Evolutionary conservation across 345 rosid genomes (phyloP).

Genomic region (Pistacia integerrima): DNA sequence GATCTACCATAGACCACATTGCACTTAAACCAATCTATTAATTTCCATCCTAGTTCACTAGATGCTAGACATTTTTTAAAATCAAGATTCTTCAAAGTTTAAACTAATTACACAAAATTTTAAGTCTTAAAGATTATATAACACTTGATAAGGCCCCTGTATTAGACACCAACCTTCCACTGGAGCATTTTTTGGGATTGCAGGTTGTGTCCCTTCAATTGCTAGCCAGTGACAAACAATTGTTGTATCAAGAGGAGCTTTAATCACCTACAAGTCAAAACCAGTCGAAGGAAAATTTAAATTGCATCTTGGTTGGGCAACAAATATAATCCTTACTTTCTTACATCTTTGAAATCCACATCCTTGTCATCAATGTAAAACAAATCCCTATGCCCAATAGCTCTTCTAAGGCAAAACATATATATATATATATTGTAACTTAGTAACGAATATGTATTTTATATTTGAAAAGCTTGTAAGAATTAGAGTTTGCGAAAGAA

Average conservation of each 20-base stretch:
- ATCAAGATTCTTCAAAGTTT: neutral
- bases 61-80: neutral
- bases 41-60: slow-evolving; percentile 7
- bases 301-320: neutral
- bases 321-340: slow-evolving; percentile 24
- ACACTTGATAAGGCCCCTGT: slow-evolving; percentile 17
- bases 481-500: too few relatives aligned
- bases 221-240: slow-evolving; percentile 96
- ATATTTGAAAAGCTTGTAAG: too few relatives aligned
- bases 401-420: too few relatives aligned
- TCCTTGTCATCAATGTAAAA: slow-evolving; percentile 93
- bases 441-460: too few relatives aligned
- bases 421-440: too few relatives aligned
- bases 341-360: slow-evolving; percentile 93
- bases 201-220: slow-evolving; percentile 96
- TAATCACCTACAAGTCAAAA: slow-evolving; percentile 63
- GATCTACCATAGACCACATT: neutral
- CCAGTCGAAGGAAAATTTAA: neutral
- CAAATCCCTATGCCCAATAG: slow-evolving; percentile 85
- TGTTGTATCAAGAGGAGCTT: slow-evolving; percentile 89
- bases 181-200: slow-evolving; percentile 95
- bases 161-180: slow-evolving; percentile 62
- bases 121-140: neutral
- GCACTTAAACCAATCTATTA: neutral
- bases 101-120: neutral